These are phyloP conservation scores for Moesziomyces globuligerus DNA, from an alignment of 1,284 basidiomycete species.

Conservation along the genomic window DNA sequence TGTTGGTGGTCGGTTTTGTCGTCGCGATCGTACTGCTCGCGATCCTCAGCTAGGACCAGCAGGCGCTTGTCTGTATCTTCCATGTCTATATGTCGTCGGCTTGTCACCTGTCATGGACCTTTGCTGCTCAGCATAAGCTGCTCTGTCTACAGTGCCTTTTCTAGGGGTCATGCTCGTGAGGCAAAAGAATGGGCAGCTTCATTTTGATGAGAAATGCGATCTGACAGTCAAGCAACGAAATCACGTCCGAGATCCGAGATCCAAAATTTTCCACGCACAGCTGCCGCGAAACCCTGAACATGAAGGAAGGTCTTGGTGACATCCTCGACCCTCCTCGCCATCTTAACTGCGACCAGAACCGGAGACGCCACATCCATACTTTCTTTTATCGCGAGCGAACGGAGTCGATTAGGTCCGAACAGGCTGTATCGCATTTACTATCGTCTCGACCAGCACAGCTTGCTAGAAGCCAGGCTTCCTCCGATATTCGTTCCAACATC, in stretches of 20 bases:
- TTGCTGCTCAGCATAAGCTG: background rate
- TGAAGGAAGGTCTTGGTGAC: background rate
- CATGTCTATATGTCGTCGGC: background rate
- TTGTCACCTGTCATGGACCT: constrained; percentile 21
- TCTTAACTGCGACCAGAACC: too few relatives aligned
- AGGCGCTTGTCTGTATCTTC: background rate
- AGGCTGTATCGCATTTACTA: too few relatives aligned
- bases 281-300: constrained; percentile 1
- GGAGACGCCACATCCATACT: too few relatives aligned
- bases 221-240: background rate
- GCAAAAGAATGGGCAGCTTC: too few relatives aligned
- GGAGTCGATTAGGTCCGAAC: too few relatives aligned
- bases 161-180: too few relatives aligned
- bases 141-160: background rate
- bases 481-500: too few relatives aligned
- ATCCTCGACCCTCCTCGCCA: background rate
- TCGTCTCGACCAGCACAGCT: background rate
- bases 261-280: constrained; percentile 26
- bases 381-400: too few relatives aligned
- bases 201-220: background rate
- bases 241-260: constrained; percentile 20
- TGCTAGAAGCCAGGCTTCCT: too few relatives aligned
- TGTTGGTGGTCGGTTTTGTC: constrained; percentile 87
- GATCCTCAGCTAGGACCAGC: constrained; percentile 19
- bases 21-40: constrained; percentile 89